Base-by-base conservation (phyloP, 495 filamentous ascomycete species). In the Staphylotrichum longicolle region DNA sequence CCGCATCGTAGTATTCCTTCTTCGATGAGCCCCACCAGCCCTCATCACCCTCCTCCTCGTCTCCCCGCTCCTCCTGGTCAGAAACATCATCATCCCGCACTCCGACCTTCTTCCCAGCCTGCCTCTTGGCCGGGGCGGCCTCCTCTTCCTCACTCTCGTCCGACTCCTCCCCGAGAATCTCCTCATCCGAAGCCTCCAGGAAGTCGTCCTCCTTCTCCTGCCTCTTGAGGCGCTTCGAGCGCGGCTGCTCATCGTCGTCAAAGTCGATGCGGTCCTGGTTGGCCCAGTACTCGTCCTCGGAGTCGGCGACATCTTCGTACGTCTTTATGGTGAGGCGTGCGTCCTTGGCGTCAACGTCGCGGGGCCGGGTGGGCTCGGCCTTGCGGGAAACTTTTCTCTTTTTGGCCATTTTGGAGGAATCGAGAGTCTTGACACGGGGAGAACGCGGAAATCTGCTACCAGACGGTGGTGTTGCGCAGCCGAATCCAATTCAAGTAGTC, bases 1-100 rank as follows among this genome's bases (percentile, higher is more conserved):
- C 91, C 40, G 90, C 90, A 77, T 96, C 82, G 74, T 98, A 98
- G 72, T 97, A 93, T 62, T 95, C 91, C 61, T 88, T 89, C 69
- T 84, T 94, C 3, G 91, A 91, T 3, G 86, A 83, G 42, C 94
- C 95, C 91, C 91, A 94, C 68, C 84, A 94, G 35, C 84, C 85
- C 60, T 87, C 83, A n/a, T 86, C 85, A 6, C 88, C 87, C 61
- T 91, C 88, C 10, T 88, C 88, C 14, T 88, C 87, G 7, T 83
- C 78, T 14, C 76, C 78, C 34, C 55, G 75, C 20, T 74, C 75
- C 20, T 79, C 76, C 20, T 78, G 78, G 6, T 70, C 69, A 8
- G 64, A 66, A 72, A 77, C 11, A 41, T 78, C 77, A 3, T 77
- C 77, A 6, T 62, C 59, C 54, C 56, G 15, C 49, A 63, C 67